Conservation (phyloP, 139 green algal genomes). For the Chlorella ohadii region DNA sequence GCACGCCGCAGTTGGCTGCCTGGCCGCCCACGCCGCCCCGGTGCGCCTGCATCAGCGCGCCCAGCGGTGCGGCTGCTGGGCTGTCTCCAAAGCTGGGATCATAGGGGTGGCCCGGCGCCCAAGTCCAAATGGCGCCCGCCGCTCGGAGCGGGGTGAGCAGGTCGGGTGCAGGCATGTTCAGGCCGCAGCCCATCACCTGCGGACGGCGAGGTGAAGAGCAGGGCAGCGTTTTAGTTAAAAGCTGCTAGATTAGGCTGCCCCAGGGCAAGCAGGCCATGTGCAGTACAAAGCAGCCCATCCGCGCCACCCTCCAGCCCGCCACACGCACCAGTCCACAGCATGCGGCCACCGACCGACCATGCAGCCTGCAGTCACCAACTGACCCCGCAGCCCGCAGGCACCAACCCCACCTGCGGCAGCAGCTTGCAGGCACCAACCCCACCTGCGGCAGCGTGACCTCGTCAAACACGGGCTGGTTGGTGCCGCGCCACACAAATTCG, state of each 20-base stretch:
- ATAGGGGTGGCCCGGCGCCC: conserved; percentile 60
- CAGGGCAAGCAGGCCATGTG: background rate
- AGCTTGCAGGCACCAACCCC: background rate
- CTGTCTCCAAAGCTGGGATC: background rate
- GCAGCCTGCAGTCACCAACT: no score
- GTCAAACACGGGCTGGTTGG: conserved; percentile 49
- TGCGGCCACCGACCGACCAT: no score
- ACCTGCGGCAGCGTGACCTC: conserved; percentile 40
- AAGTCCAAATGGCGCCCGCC: conserved; percentile 69
- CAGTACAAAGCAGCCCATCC: no score
- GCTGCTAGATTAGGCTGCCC: no score
- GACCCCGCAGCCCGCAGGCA: no score
- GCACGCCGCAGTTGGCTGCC: conserved; percentile 41
- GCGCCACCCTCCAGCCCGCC: no score
- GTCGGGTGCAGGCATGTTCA: conserved; percentile 75
- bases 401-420: conserved; percentile 27
- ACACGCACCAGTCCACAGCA: no score
- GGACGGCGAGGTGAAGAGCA: no score
- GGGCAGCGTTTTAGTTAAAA: no score
- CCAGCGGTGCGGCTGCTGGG: background rate
- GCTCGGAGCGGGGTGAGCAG: conserved; percentile 60
- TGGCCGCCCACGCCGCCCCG: no score
- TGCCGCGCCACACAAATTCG: conserved; percentile 55
- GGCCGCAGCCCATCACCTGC: conserved; percentile 57
- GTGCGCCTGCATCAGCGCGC: background rate